phyloP scores from a whole-genome alignment of 768 basidiomycete genomes.

The Tylopilus sp. region DNA sequence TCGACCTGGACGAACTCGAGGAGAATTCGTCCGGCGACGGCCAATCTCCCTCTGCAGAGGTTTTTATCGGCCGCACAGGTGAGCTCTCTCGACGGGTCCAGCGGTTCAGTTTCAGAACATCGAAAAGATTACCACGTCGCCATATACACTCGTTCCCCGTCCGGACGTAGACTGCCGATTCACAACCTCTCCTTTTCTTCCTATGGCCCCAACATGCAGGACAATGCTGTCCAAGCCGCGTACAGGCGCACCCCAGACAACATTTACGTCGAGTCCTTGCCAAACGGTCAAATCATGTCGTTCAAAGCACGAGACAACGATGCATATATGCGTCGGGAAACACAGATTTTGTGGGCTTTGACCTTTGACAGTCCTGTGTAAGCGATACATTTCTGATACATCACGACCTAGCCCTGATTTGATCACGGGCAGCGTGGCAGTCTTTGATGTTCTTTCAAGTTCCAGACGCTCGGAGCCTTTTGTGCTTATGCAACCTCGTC shows the following conservation, averaged over 20 bases:
- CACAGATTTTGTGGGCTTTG: slow-evolving; percentile 54
- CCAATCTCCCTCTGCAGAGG: slow-evolving; percentile 34
- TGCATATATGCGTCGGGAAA: slow-evolving; percentile 28
- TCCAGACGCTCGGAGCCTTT: slow-evolving; percentile 57
- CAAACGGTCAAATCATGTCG: slow-evolving; percentile 74
- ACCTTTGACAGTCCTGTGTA: slow-evolving; percentile 68
- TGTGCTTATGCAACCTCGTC: slow-evolving; percentile 84
- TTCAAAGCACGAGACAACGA: slow-evolving; percentile 48
- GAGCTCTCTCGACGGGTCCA: slow-evolving; percentile 18
- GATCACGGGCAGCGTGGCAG: slow-evolving; percentile 58
- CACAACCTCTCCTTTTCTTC: slow-evolving; percentile 89
- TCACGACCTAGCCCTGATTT: slow-evolving; percentile 1
- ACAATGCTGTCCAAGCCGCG: slow-evolving; percentile 63
- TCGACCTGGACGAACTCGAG: slow-evolving; percentile 61
- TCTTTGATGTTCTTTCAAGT: slow-evolving; percentile 69
- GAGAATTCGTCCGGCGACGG: slow-evolving; percentile 39
- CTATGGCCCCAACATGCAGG: slow-evolving; percentile 91
- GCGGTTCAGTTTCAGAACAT: slow-evolving; percentile 5
- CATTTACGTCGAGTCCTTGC: slow-evolving; percentile 75
- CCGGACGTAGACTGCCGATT: slow-evolving; percentile 40
- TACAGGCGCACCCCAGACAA: slow-evolving; percentile 80
- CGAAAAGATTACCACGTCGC: slow-evolving; percentile 82
- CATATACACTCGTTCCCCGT: slow-evolving; percentile 58
- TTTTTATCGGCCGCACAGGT: slow-evolving; percentile 70
- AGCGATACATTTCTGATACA: slow-evolving; percentile 23